A percentile compares a stretch with the other conserved stretches of the same genome.
These are phyloP conservation scores for Centella asiatica DNA, from an alignment of 129 eudicot species.

Conservation along the genomic window DNA sequence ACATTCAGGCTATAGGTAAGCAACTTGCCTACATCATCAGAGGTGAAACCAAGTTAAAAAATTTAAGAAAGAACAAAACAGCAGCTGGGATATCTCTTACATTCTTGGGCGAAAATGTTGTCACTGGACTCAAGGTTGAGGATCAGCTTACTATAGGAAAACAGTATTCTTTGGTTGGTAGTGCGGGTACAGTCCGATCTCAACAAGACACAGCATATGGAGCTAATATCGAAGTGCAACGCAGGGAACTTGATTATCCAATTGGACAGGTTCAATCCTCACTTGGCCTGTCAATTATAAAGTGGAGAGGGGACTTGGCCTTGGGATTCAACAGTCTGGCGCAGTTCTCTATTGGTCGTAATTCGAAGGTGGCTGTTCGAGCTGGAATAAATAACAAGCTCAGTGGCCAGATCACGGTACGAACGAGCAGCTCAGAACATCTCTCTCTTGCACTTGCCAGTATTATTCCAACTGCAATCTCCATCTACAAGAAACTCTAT, in stretches of 20 bases:
- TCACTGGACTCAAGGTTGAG: slow-evolving; percentile 76
- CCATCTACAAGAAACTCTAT: slow-evolving; percentile 62
- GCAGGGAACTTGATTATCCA: slow-evolving; percentile 64
- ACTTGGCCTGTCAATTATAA: slow-evolving; percentile 44
- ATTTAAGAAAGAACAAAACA: slow-evolving; percentile 63
- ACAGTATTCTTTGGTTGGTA: slow-evolving; percentile 56
- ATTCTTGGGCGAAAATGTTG: slow-evolving; percentile 66
- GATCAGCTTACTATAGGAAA: slow-evolving; percentile 68
- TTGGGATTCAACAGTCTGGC: slow-evolving; percentile 60
- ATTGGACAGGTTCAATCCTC: slow-evolving; percentile 82
- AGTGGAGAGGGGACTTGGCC: slow-evolving; percentile 80
- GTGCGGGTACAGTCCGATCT: slow-evolving; percentile 70
- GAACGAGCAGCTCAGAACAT: slow-evolving; percentile 92
- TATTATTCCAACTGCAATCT: slow-evolving; percentile 47
- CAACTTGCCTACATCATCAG: slow-evolving; percentile 74
- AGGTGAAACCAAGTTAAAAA: slow-evolving; percentile 82
- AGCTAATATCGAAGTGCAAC: slow-evolving; percentile 70
- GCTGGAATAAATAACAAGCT: slow-evolving; percentile 69
- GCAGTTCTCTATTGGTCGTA: slow-evolving; percentile 69
- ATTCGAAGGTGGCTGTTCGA: slow-evolving; percentile 73
- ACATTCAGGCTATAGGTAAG: slow-evolving; percentile 68
- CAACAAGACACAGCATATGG: slow-evolving; percentile 72
- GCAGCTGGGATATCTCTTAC: slow-evolving; percentile 77
- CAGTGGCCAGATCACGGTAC: slow-evolving; percentile 84
- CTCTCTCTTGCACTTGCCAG: slow-evolving; percentile 74